Base-by-base conservation (phyloP, 2,329 filamentous ascomycete genomes). In the Sclerotinia spermophila region DNA sequence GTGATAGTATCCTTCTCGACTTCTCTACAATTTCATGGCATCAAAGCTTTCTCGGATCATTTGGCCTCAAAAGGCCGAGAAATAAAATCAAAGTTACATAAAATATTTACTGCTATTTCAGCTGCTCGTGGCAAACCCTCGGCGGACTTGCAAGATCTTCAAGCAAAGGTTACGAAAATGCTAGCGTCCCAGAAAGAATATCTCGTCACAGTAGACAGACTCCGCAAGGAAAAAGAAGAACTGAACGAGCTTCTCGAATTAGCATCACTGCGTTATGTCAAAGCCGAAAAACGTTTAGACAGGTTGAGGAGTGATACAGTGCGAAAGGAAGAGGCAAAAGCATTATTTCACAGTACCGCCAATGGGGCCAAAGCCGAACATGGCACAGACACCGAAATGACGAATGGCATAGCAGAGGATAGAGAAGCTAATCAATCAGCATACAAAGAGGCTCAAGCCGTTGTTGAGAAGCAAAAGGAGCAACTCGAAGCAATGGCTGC, bases 231-330 rank as follows among this genome's bases (percentile, higher is more conserved):
- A 77, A 96, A 96, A 77, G 91, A 96, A 68, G 89, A 92, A 75
- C 85, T 97, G 5, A 93, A 93, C 61, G 92, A 96, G 77, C 91
- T 95, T 73, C 84, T 98, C 30, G 95, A 98, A 79, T 90, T 89
- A 45, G 96, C 95, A 24, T 97, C 94, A 7, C 84, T 97, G 71
- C 89, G 96, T 74, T 98, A 97, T 78, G 93, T 98, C 83, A 92
- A 96, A 75, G 96, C 96, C 0, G 96, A 99, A 80, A 96, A 97
- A 83, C 96, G 94, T 79, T 84, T 98, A 67, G 96, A 99, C 79
- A 89, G 96, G 58, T 88, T 91, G 35, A 95, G 93, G 81, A 99
- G 96, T 79, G 83, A 89, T 24, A 94, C 97, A 71, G 94, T 97
- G 1, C 92, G 94, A 73, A 97, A 97, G 79, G 82, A 99, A 72